These are phyloP conservation scores for Bigelowiella natans DNA, from an alignment of 78 protist species.

Conservation along the genomic window DNA sequence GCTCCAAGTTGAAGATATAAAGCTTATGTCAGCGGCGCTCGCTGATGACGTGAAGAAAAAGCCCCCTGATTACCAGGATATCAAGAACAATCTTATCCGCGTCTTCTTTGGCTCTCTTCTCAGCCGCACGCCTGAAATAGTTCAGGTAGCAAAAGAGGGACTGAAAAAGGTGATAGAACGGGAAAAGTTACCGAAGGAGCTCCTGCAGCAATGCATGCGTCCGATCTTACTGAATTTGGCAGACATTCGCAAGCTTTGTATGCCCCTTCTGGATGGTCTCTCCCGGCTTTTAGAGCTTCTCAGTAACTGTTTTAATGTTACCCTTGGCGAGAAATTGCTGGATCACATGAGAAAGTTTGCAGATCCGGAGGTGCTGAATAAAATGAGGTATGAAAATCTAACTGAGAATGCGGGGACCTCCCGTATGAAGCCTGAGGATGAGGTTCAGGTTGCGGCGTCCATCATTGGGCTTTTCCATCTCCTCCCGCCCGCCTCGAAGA, in stretches of 20 bases:
- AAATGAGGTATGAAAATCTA: neutral
- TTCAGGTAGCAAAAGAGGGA: neutral
- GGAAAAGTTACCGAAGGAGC: slow-evolving; percentile 45
- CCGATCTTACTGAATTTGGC: slow-evolving; percentile 69
- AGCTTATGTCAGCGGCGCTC: slow-evolving; percentile 14
- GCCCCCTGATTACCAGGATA: neutral
- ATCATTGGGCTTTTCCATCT: slow-evolving; percentile 71
- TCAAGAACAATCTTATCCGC: neutral
- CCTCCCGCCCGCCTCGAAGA: slow-evolving; percentile 57
- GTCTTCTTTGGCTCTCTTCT: slow-evolving; percentile 18
- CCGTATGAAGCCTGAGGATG: slow-evolving; percentile 4
- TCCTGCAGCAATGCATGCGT: slow-evolving; percentile 61
- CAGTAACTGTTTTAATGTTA: slow-evolving; percentile 62
- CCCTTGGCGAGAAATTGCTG: slow-evolving; percentile 71
- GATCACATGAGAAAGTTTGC: slow-evolving; percentile 63
- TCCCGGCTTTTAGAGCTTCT: slow-evolving; percentile 61
- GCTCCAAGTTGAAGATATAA: neutral
- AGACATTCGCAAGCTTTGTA: slow-evolving; percentile 50
- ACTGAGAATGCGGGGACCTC: neutral
- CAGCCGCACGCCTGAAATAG: neutral
- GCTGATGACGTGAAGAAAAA: neutral
- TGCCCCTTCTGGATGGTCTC: slow-evolving; percentile 67
- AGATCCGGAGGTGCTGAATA: slow-evolving; percentile 34
- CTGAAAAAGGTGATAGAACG: slow-evolving; percentile 13
- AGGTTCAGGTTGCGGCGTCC: slow-evolving; percentile 35